phyloP scores from a whole-genome alignment of 192 early-diverging fungal species.

The Backusella parvicylindrica region DNA sequence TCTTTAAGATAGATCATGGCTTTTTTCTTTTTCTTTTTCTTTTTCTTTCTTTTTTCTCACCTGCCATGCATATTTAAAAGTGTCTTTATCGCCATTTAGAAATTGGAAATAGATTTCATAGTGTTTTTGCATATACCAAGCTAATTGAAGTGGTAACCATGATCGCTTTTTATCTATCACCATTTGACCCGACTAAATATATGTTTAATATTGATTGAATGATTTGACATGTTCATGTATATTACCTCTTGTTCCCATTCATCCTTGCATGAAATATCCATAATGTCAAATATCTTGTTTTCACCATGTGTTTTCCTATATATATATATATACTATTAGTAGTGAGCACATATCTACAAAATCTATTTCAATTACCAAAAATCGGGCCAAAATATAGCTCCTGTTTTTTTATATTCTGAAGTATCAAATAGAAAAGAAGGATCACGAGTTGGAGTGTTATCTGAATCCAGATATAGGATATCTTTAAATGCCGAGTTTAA shows the following conservation, averaged over 20 bases:
- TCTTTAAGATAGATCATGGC: not conserved
- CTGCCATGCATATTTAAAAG: conserved; percentile 36
- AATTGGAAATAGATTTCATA: conserved; percentile 34
- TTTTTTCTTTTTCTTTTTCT: too few relatives aligned
- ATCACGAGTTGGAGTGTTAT: conserved; percentile 38
- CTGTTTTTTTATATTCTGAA: conserved; percentile 28
- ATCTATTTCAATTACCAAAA: conserved; percentile 25
- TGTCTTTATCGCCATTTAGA: conserved; percentile 40
- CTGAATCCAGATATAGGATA: conserved; percentile 46
- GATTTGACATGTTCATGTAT: not conserved
- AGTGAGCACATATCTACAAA: not conserved
- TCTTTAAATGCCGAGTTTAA: conserved; percentile 38
- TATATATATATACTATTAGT: not conserved
- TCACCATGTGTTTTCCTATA: conserved; percentile 35
- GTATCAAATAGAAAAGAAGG: conserved; percentile 41
- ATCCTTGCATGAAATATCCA: conserved; percentile 27
- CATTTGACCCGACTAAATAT: conserved; percentile 31
- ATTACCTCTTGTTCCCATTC: conserved; percentile 43
- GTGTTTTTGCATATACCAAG: conserved; percentile 32
- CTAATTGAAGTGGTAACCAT: conserved; percentile 34
- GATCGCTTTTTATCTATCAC: conserved; percentile 26
- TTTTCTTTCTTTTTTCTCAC: too few relatives aligned
- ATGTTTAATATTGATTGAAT: not conserved
- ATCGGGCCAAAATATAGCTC: conserved; percentile 51
- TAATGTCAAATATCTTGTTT: conserved; percentile 36